Base-by-base conservation (phyloP, 768 basidiomycete species). In the Phylloporus sp. region DNA sequence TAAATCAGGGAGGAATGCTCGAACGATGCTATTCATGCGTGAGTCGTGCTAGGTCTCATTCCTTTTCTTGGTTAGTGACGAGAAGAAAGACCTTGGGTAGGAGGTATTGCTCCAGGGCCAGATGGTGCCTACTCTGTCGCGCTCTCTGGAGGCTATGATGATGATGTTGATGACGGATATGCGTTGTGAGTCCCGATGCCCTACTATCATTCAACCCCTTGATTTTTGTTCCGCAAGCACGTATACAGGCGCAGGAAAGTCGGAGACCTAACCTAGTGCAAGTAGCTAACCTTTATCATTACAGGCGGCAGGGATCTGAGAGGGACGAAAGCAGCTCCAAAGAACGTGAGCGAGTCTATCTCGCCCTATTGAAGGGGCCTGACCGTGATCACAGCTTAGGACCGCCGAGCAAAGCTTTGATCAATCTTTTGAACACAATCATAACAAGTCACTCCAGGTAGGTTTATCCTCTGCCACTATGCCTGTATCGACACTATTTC, bases 71-170 rank as follows among this genome's bases (percentile, higher is more conserved):
- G 48, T 29, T 23, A 24, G 10, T 38, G 22, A 46, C 16, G 4
- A 23, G 5, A 31, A 34, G 13, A 20, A 26, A 93, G 89, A 2
- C 91, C 92, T 0, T 83, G 80, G 74, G 92, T 95, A 6, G 87
- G 80, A 31, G 94, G 94, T 0, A 95, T 97, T 39, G 75, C 27
- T 68, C 60, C 69, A 13, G 76, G 85, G 3, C 70, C 71, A 0
- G 54, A 84, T 6, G 93, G 94, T 2, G 88, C 90, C 2, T 89
- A 86, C 57, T 92, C 89, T 38, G 80, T 97, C 13, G 92, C 88
- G 3, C 78, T 95, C 4, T 92, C 89, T 35, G 94, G 94, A 11
- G 93, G 90, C 2, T 93, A 93, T 51, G 86, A 88, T 28, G 91
- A 92, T 49, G 91, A 92, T 58, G 79, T 92, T 16, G 90, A 93